Conservation (phyloP, 352 stramenopile species). For the Phytophthora idaei region DNA sequence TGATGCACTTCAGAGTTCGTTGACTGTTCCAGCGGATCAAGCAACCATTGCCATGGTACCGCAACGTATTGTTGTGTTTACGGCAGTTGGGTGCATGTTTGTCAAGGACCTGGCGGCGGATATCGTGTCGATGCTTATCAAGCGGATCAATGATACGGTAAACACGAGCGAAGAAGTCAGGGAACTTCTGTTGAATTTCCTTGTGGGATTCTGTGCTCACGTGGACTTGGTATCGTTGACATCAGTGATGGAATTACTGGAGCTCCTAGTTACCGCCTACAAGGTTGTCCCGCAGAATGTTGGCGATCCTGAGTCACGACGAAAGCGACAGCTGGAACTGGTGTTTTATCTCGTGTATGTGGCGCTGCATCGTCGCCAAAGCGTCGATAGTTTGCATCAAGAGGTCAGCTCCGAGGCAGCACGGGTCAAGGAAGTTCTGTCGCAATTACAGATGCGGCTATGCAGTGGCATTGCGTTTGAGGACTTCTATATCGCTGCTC, state of each 20-base stretch:
- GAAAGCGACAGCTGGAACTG: constrained; percentile 13
- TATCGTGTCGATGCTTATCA: constrained; percentile 30
- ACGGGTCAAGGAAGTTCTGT: constrained; percentile 14
- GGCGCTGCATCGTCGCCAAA: constrained; percentile 35
- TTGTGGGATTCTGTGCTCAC: constrained; percentile 51
- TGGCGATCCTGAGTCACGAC: background rate
- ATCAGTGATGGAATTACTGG: constrained; percentile 37
- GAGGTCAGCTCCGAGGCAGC: constrained; percentile 30
- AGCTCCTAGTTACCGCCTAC: constrained; percentile 36
- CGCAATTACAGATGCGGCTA: constrained; percentile 42
- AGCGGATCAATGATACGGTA: constrained; percentile 1
- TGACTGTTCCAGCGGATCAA: background rate
- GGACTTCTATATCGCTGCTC: constrained; percentile 50
- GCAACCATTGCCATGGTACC: background rate
- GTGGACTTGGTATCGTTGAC: constrained; percentile 42
- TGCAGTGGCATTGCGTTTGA: constrained; percentile 44
- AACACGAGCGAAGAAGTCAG: background rate
- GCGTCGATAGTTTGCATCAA: constrained; percentile 31
- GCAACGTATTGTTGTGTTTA: constrained; percentile 39
- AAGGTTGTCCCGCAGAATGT: background rate
- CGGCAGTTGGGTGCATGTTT: constrained; percentile 40
- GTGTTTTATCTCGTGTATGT: constrained; percentile 54
- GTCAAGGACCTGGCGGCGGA: constrained; percentile 48
- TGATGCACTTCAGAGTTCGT: constrained; percentile 18
- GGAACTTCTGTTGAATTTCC: constrained; percentile 27